Evolutionary conservation across 495 filamentous ascomycete species (phyloP).

Genomic region (Rostrohypoxylon terebratum): DNA sequence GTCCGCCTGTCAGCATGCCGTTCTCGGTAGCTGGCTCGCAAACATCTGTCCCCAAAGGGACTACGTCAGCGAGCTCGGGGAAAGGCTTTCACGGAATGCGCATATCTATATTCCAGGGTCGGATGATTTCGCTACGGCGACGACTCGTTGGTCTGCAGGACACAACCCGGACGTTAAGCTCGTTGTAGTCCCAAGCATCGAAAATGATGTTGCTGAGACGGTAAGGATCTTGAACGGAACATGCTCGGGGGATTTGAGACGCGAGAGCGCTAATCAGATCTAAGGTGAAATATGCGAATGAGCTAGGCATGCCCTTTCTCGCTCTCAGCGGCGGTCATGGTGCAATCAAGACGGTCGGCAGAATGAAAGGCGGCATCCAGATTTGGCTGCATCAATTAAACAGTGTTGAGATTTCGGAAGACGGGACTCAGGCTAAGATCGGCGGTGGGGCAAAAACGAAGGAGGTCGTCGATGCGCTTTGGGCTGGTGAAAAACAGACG

Average conservation of each 20-base stretch:
- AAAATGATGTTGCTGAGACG: constrained; percentile 63
- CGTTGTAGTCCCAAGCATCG: constrained; percentile 62
- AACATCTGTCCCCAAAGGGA: constrained; percentile 10
- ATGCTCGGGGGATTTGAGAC: neutral
- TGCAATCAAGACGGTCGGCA: constrained; percentile 51
- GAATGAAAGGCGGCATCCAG: constrained; percentile 58
- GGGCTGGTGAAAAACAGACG: constrained; percentile 52
- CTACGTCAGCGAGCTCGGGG: constrained; percentile 15
- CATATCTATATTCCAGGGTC: constrained; percentile 60
- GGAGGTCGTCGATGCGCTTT: constrained; percentile 48
- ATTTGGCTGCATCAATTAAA: constrained; percentile 58
- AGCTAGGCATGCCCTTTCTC: constrained; percentile 58
- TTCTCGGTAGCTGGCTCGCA: neutral
- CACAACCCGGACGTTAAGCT: constrained; percentile 58
- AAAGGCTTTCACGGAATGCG: constrained; percentile 55
- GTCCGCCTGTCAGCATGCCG: constrained; percentile 13
- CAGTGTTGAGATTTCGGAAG: constrained; percentile 53
- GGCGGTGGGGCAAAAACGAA: constrained; percentile 59
- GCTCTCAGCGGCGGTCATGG: constrained; percentile 59
- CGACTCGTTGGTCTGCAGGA: constrained; percentile 58
- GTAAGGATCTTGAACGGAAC: constrained; percentile 48
- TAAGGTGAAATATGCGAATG: constrained; percentile 56
- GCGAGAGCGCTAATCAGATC: neutral
- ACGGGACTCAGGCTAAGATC: constrained; percentile 60
- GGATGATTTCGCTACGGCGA: constrained; percentile 54